Percentiles rank a stretch among this genome's conserved stretches.
phyloP scores from a whole-genome alignment of 2,329 filamentous ascomycete species.

The Ophiostoma angusticollis region DNA sequence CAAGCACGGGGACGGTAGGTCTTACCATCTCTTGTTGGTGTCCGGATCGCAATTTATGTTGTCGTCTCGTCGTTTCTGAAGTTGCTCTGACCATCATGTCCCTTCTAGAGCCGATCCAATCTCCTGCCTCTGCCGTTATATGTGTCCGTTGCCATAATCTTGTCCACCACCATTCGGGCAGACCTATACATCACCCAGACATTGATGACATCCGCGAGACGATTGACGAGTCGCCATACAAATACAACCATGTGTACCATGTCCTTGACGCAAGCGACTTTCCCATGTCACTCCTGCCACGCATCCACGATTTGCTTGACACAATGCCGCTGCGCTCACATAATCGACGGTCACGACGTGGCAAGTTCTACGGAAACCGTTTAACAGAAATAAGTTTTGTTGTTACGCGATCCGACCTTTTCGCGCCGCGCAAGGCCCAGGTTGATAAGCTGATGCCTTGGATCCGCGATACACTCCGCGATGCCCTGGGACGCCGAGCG shows the following conservation, averaged over 20 bases:
- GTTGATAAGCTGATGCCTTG: slow-evolving; percentile 82
- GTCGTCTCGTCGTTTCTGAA: too few species aligned
- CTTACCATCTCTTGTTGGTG: neutral
- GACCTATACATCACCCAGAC: slow-evolving; percentile 66
- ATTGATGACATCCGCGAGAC: slow-evolving; percentile 72
- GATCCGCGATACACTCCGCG: slow-evolving; percentile 61
- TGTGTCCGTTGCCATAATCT: slow-evolving; percentile 84
- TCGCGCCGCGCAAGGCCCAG: slow-evolving; percentile 72
- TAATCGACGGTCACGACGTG: slow-evolving; percentile 62
- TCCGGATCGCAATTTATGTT: too few species aligned
- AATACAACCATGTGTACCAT: slow-evolving; percentile 90
- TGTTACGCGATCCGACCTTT: slow-evolving; percentile 74
- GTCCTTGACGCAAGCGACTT: slow-evolving; percentile 93
- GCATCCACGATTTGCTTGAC: slow-evolving; percentile 56
- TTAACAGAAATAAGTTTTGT: slow-evolving; percentile 78
- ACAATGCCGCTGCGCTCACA: slow-evolving; percentile 62
- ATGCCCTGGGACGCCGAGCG: slow-evolving; percentile 56
- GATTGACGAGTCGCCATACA: slow-evolving; percentile 76
- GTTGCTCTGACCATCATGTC: neutral
- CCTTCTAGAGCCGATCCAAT: neutral
- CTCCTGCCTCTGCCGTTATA: slow-evolving; percentile 34
- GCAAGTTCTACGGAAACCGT: slow-evolving; percentile 52
- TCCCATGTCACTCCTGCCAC: slow-evolving; percentile 79
- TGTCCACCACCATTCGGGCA: slow-evolving; percentile 58
- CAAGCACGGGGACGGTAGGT: neutral